Base-by-base conservation (phyloP, 768 basidiomycete species). In the Termitomyces sp. region DNA sequence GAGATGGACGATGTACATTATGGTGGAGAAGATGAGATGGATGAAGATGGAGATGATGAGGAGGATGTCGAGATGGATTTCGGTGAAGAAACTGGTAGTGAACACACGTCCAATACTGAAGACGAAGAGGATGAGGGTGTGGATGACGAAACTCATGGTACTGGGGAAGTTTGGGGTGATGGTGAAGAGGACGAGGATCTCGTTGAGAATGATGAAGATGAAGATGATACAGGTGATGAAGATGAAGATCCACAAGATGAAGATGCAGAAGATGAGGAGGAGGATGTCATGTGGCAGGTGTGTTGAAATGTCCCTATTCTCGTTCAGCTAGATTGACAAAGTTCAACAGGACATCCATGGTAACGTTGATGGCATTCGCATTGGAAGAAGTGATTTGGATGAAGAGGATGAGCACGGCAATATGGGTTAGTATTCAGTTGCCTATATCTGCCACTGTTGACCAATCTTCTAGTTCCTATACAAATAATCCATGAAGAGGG, bases 11-110 rank as follows among this genome's bases (percentile, higher is more conserved):
- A 91, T 60, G 79, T 80, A 8, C 81, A 86, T 57, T 90, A 84
- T 68, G 68, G 76, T 10, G 76, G 77, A 26, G 88, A 88, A 56
- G 90, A 90, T 45, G 88, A 84, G 49, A 90, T 91, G 81, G 90
- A 87, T 49, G 91, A 87, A 11, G 88, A 86, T 54, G 91, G 83
- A 3, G 88, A 85, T 16, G 87, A 87, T 18, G 91, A 89, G 3
- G 88, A 86, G 56, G 92, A 94, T 54, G 87, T 90, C 41, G 92
- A 92, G 45, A 90, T 90, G 85, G 93, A 94, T 48, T 90, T 87
- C 60, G 91, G 83, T 5, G 92, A 92, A 20, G 90, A 87, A 57
- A 87, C 87, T 0, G 89, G 87, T 26, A 92, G 88, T 60, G 90
- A 90, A 59, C 88, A 87, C 52, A 91, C 90, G 1, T 91, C 89